Percentiles rank a stretch among this genome's conserved stretches.
Conservation (phyloP, 352 stramenopile genomes). For the Phytophthora palmivora region DNA sequence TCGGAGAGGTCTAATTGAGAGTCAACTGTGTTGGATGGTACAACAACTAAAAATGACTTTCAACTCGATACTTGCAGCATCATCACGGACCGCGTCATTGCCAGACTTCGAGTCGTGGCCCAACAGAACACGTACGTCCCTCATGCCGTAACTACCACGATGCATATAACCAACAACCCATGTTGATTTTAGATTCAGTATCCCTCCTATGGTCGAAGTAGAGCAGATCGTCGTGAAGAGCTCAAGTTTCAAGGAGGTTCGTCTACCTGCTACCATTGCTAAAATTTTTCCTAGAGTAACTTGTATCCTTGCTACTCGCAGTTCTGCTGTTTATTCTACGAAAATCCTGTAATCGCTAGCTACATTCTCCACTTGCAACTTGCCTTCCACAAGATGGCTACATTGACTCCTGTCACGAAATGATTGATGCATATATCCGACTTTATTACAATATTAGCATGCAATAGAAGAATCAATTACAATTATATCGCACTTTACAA, state of each 20-base stretch:
- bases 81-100: constrained; percentile 60
- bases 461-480: no score
- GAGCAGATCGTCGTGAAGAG: constrained; percentile 63
- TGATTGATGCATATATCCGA: constrained; percentile 1
- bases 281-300: neutral
- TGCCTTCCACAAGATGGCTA: constrained; percentile 47
- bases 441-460: no score
- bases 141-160: neutral
- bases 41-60: neutral
- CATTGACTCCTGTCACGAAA: constrained; percentile 6
- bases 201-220: constrained; percentile 57
- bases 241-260: constrained; percentile 65
- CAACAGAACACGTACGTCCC: constrained; percentile 53
- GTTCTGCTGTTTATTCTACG: constrained; percentile 65
- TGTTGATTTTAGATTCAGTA: constrained; percentile 38
- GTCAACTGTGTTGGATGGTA: neutral
- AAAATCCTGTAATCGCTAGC: constrained; percentile 41
- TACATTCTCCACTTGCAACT: constrained; percentile 52
- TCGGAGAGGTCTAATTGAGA: constrained; percentile 39
- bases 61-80: constrained; percentile 35
- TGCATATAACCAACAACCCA: neutral
- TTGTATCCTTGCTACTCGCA: constrained; percentile 13
- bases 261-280: neutral
- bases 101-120: constrained; percentile 49
- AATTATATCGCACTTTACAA: neutral